Conservation (phyloP, 2,329 filamentous ascomycete genomes). For the Lasiodiplodia theobromae region DNA sequence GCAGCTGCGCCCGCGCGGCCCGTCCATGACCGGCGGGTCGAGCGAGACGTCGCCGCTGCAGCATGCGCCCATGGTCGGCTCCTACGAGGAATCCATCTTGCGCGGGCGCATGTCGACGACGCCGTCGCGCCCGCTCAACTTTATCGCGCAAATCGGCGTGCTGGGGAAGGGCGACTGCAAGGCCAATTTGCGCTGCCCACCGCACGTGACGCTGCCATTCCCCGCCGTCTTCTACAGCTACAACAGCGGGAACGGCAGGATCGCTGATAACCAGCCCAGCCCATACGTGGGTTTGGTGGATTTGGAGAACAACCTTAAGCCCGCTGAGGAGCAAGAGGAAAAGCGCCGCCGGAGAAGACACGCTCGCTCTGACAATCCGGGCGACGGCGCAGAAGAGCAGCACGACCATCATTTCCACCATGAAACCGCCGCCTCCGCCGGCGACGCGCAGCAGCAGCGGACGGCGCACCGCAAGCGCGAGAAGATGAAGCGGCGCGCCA, state of each 20-base stretch:
- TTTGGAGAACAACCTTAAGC: constrained; percentile 78
- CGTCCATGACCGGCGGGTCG: constrained; percentile 72
- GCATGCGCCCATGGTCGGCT: constrained; percentile 95
- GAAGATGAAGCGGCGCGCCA: constrained; percentile 65
- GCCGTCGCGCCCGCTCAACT: constrained; percentile 89
- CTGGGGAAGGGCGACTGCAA: constrained; percentile 90
- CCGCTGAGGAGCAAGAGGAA: constrained; percentile 52
- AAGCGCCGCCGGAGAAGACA: constrained; percentile 50
- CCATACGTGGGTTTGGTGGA: constrained; percentile 96
- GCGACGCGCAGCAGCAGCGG: constrained; percentile 39
- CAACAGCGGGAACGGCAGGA: constrained; percentile 70
- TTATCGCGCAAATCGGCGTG: constrained; percentile 94
- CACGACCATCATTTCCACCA: constrained; percentile 33
- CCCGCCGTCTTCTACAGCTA: constrained; percentile 98
- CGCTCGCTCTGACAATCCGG: constrained; percentile 38
- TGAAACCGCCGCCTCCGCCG: too few relatives aligned
- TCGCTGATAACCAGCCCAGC: constrained; percentile 83
- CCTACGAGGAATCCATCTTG: constrained; percentile 96
- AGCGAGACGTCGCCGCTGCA: constrained; percentile 76
- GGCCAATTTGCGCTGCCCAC: constrained; percentile 80
- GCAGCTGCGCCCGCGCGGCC: constrained; percentile 63
- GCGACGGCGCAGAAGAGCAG: constrained; percentile 43
- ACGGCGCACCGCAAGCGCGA: constrained; percentile 53
- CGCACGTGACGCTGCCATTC: constrained; percentile 89
- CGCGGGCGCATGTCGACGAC: constrained; percentile 96